Evolutionary conservation across 768 basidiomycete species (phyloP).

Genomic region (Suillus fuscotomentosus): DNA sequence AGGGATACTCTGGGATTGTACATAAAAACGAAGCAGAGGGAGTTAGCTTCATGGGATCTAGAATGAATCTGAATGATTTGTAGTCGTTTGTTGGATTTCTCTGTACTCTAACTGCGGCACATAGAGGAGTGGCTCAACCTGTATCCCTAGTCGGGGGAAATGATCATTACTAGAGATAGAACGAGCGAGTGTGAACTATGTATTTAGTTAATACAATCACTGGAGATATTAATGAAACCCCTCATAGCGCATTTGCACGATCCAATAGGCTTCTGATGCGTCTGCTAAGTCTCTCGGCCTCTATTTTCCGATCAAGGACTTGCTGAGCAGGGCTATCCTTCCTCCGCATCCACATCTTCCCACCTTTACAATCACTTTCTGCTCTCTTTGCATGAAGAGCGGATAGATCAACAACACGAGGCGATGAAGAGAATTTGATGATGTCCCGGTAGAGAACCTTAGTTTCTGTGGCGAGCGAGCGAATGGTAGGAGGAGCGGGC

Average conservation of each 20-base stretch:
- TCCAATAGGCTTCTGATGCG: conserved; percentile 71
- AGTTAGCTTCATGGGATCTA: too few relatives aligned
- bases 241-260: conserved; percentile 45
- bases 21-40: too few relatives aligned
- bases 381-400: conserved; percentile 50
- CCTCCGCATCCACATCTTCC: conserved; percentile 74
- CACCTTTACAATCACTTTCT: conserved; percentile 42
- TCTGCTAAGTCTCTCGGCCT: conserved; percentile 69
- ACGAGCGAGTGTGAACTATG: too few relatives aligned
- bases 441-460: conserved; percentile 89
- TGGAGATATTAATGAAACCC: not conserved
- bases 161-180: too few relatives aligned
- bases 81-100: too few relatives aligned
- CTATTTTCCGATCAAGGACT: conserved; percentile 70
- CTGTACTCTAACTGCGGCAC: too few relatives aligned
- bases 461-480: conserved; percentile 75
- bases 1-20: too few relatives aligned
- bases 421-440: conserved; percentile 78
- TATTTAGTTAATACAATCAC: too few relatives aligned
- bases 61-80: too few relatives aligned
- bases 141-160: too few relatives aligned
- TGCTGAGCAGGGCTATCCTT: conserved; percentile 83
- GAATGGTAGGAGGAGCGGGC: conserved; percentile 49
- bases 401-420: conserved; percentile 84
- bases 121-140: too few relatives aligned